Evolutionary conservation across 2,329 filamentous ascomycete genomes (phyloP), one percentile per base, ranked within the genome.

Genomic region (Diaporthe sp.): DNA sequence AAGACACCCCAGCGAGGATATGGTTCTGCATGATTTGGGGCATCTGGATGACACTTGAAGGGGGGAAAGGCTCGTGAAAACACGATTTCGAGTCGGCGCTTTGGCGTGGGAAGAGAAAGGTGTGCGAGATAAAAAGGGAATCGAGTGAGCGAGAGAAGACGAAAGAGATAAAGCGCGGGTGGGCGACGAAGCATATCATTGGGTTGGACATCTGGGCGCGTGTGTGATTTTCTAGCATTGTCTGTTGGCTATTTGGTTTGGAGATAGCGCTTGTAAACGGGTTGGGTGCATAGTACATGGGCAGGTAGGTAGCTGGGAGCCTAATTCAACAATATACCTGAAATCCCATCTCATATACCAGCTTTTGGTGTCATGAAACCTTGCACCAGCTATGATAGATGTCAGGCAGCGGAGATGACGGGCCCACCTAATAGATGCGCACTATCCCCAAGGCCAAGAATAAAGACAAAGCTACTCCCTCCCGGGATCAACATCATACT

Each of bases 401-500:
- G 34, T 34, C 8, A 34, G 34, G 34, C 34, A 34, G 34, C 34
- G 7, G 34, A 8, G 34, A 34, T 34, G 34, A 34, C 34, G 1
- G 6, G 34, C 34, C 34, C 34, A 34, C 9, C 1, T 7, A 7
- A 34, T 34, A 8, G 7, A 34, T 34, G 34, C 34, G 55, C 31
- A 19, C 28, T 34, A 4, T 8, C 28, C 1, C 9, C 39, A 17
- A 51, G 0, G 19, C 13, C 28, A 25, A 3, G 37, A 4, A 57
- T 1, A 37, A 19, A 34, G 44, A 17, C 46, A 55, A 17, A 46
- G 46, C 68, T 75, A 75, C 3, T 70, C 51, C 37, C 39, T 62
- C 39, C 71, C 59, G 6, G 57, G 59, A 22, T 87, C 83, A 87
- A 94, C 84, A 81, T 94, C 92, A 77, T 94, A 94, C 81, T 93